Evolutionary conservation across 1,284 basidiomycete species (phyloP), one percentile per base, ranked within the genome.

Genomic region (Ceratorhiza oryzae-sativae): DNA sequence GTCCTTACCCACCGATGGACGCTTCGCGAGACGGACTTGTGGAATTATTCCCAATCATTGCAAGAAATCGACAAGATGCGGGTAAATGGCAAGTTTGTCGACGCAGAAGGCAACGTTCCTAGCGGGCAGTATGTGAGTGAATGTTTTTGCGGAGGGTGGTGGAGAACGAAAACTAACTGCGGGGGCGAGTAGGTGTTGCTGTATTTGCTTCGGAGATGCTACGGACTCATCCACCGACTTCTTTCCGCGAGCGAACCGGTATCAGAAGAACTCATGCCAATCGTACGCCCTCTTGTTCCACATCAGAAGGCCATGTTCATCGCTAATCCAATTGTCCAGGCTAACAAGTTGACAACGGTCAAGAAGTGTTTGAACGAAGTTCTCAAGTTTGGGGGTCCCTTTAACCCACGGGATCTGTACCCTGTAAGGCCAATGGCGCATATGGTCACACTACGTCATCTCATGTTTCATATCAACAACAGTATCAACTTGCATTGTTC

Each of bases 351-450:
- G 1, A 93, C 92, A 20, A 96, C 94, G 0, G 91, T 95, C 75
- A 97, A 96, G 84, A 98, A 97, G 80, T 98, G 96, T 77, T 85
- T 99, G 73, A 98, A 97, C 78, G 97, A 99, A 81, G 96, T 99
- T 0, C 85, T 93, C 74, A 98, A 98, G 81, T 97, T 97, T 78
- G 97, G 97, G 15, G 97, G 97, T 15, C 93, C 95, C 0, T 98
- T 97, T 80, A 93, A 88, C 75, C 89, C 95, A n/a, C 90, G 95
- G 49, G 97, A 99, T 80, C 84, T 99, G 48, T 99, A 99, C 82
- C 97, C 97, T 27, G 92, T 93, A 77, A 73, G 90, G 84, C 12
- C 36, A 62, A 65, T 71, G 61, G 25, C 27, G 48, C 5, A 51
- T 70, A 12, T 30, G 49, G 49, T 30, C 8, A n/a, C 49, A 30